phyloP scores from a whole-genome alignment of 768 basidiomycete genomes.

The Lactarius akahatsu region DNA sequence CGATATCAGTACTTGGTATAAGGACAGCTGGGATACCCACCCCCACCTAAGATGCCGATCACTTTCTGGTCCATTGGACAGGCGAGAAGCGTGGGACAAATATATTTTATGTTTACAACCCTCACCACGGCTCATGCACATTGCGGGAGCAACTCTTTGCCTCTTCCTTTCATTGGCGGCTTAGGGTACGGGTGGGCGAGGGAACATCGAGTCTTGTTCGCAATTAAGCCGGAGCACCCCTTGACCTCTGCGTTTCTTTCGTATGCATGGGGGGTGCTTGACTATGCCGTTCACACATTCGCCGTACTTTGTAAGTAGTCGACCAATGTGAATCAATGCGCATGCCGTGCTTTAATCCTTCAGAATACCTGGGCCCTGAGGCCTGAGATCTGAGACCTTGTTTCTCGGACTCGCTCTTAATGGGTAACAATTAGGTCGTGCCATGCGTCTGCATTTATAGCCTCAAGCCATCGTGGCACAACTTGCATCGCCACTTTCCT shows the following conservation, averaged over 20 bases:
- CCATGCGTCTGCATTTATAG: constrained; percentile 13
- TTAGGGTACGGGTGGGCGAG: constrained; percentile 52
- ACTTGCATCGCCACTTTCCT: neutral
- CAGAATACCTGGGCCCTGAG: neutral
- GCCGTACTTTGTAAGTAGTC: constrained; percentile 19
- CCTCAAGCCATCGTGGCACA: neutral
- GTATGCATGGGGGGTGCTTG: constrained; percentile 60
- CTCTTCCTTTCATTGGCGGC: constrained; percentile 38
- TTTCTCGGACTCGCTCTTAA: neutral
- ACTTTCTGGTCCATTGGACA: constrained; percentile 32
- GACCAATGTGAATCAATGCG: neutral
- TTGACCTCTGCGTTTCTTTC: constrained; percentile 42
- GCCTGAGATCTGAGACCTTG: too few species aligned
- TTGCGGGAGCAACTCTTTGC: constrained; percentile 56
- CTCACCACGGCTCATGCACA: constrained; percentile 41
- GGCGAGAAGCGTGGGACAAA: neutral
- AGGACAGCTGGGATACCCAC: constrained; percentile 31
- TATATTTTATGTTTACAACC: constrained; percentile 28
- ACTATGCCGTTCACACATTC: constrained; percentile 70
- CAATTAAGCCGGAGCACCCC: constrained; percentile 83
- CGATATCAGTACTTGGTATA: neutral
- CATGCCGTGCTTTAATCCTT: neutral
- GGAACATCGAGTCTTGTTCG: constrained; percentile 48
- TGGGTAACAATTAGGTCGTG: neutral
- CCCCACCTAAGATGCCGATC: constrained; percentile 42